Conservation (phyloP, 1,284 basidiomycete species). For the Mrakiaceae sp. region DNA sequence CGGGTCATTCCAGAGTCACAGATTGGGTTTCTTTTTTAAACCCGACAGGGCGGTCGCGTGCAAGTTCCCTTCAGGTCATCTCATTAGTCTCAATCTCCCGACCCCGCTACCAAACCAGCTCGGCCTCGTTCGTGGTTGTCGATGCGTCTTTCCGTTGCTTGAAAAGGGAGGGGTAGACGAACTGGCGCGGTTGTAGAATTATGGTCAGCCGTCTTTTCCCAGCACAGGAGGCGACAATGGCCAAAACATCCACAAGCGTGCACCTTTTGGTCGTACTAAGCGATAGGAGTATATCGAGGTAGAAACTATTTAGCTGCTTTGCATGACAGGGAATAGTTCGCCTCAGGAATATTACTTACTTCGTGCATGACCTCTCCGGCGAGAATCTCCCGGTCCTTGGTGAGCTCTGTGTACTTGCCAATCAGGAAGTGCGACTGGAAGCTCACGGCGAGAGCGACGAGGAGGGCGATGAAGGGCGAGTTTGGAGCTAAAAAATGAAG, state of each 20-base stretch:
- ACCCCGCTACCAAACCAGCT: conserved; percentile 42
- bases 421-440: conserved; percentile 44
- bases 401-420: conserved; percentile 47
- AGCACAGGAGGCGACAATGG: conserved; percentile 8
- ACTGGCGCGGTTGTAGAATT: conserved; percentile 38
- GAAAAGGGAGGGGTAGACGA: conserved; percentile 65
- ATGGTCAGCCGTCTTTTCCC: conserved; percentile 7
- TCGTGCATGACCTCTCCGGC: conserved; percentile 67
- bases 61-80: too few species aligned
- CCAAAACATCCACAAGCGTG: conserved; percentile 6
- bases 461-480: not conserved
- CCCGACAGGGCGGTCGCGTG: too few species aligned
- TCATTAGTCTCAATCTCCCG: too few species aligned
- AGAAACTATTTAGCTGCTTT: too few species aligned
- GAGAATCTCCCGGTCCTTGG: conserved; percentile 65
- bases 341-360: too few species aligned
- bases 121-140: conserved; percentile 73
- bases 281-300: too few species aligned
- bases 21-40: too few species aligned
- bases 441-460: conserved; percentile 12
- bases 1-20: too few species aligned
- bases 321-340: too few species aligned
- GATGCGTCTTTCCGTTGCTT: conserved; percentile 60
- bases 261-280: conserved; percentile 62
- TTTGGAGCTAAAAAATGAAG: conserved; percentile 19